These are phyloP conservation scores for Aspergillus jensenii DNA, from an alignment of 2,329 filamentous ascomycete species.

Conservation along the genomic window DNA sequence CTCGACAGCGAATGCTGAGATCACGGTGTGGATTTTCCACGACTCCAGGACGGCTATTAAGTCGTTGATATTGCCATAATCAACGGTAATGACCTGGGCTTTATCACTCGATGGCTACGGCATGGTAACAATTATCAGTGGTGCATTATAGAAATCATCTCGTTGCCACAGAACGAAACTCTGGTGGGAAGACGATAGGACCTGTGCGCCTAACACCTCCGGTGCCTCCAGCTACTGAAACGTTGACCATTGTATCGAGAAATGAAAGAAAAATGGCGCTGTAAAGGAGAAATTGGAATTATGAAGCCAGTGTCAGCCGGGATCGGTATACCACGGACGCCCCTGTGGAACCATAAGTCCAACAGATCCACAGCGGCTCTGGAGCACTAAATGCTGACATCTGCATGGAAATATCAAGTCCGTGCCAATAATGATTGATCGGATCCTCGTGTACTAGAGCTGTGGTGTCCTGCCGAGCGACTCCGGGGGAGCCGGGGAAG, in stretches of 20 bases:
- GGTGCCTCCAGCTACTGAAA: slow-evolving; percentile 10
- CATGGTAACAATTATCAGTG: neutral
- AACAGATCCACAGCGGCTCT: neutral
- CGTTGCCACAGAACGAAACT: slow-evolving; percentile 4
- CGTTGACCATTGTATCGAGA: slow-evolving; percentile 6
- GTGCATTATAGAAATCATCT: neutral
- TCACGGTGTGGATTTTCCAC: slow-evolving; percentile 22
- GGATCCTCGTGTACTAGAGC: too few relatives aligned
- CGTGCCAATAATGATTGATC: too few relatives aligned
- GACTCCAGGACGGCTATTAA: slow-evolving; percentile 22
- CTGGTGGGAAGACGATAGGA: neutral
- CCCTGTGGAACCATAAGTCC: too few relatives aligned
- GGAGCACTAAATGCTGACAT: neutral
- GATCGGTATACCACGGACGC: too few relatives aligned
- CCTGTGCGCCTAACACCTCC: slow-evolving; percentile 8
- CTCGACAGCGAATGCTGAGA: slow-evolving; percentile 16
- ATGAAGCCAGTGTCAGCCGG: too few relatives aligned
- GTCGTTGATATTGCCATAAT: slow-evolving; percentile 28
- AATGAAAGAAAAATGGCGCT: too few relatives aligned
- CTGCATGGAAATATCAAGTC: neutral
- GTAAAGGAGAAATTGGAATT: neutral
- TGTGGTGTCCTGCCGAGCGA: too few relatives aligned
- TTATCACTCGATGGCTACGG: neutral
- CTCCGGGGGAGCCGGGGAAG: too few relatives aligned
- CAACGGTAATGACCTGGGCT: slow-evolving; percentile 10